Conservation (phyloP, 2,329 filamentous ascomycete species). For the Claviceps sp. region DNA sequence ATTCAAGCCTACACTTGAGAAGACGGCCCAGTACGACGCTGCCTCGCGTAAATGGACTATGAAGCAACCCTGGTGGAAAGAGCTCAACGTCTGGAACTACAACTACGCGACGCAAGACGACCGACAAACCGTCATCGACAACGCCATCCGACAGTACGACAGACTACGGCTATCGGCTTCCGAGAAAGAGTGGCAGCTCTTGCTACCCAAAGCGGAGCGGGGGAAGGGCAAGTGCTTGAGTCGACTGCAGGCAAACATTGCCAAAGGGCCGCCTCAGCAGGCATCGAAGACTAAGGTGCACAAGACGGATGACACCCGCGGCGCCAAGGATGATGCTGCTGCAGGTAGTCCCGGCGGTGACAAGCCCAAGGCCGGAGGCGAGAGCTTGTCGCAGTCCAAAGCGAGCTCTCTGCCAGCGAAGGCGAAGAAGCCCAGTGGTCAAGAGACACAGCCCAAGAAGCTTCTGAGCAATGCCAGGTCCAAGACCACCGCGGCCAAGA, state of each 20-base stretch:
- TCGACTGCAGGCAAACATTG: conserved; percentile 45
- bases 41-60: conserved; percentile 39
- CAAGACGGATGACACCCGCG: conserved; percentile 34
- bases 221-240: conserved; percentile 47
- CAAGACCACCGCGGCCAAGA: conserved; percentile 19
- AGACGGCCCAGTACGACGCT: conserved; percentile 41
- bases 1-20: conserved; percentile 39
- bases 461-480: conserved; percentile 26
- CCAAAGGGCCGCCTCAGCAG: conserved; percentile 34
- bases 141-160: conserved; percentile 47
- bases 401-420: conserved; percentile 39
- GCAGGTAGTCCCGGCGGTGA: conserved; percentile 16
- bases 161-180: conserved; percentile 41
- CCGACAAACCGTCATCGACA: conserved; percentile 46
- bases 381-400: conserved; percentile 34
- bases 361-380: conserved; percentile 20
- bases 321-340: conserved; percentile 25
- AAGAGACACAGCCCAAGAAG: conserved; percentile 43
- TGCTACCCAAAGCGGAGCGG: conserved; percentile 44
- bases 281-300: conserved; percentile 36
- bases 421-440: conserved; percentile 41
- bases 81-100: conserved; percentile 51
- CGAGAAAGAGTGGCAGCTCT: conserved; percentile 47
- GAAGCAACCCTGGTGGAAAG: conserved; percentile 46
- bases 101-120: conserved; percentile 39